phyloP scores from a whole-genome alignment of 2,329 filamentous ascomycete species.

The Apiospora phragmitis region DNA sequence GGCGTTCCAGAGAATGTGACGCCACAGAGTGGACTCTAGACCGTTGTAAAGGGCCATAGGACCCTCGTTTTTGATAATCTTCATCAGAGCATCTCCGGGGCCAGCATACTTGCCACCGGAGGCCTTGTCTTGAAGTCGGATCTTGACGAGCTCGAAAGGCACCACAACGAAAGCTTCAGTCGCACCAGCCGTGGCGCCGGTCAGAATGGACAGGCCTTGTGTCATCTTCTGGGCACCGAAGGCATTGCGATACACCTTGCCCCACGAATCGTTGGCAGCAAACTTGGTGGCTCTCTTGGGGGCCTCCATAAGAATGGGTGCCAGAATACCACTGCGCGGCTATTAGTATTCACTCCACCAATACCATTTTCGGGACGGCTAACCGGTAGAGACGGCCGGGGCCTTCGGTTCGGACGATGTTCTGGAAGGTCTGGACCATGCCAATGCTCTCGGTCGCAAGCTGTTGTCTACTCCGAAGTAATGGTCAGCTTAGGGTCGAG shows the following conservation, averaged over 20 bases:
- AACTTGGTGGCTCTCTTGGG: constrained; percentile 92
- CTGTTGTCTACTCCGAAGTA: constrained; percentile 50
- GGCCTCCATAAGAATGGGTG: constrained; percentile 97
- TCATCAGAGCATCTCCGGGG: constrained; percentile 75
- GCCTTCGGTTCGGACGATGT: constrained; percentile 95
- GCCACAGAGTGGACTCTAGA: constrained; percentile 94
- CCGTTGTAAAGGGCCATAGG: constrained; percentile 92
- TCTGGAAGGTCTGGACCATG: constrained; percentile 97
- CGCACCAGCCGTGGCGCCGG: constrained; percentile 90
- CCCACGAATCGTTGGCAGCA: constrained; percentile 98
- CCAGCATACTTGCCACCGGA: constrained; percentile 86
- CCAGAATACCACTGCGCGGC: constrained; percentile 38
- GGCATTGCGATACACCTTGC: constrained; percentile 83
- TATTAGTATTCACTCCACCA: constrained; percentile 10
- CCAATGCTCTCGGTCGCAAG: constrained; percentile 54
- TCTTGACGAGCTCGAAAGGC: constrained; percentile 89
- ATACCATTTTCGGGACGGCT: constrained; percentile 78
- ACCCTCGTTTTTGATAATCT: constrained; percentile 84
- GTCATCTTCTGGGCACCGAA: constrained; percentile 88
- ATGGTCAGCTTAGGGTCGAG: constrained; percentile 57
- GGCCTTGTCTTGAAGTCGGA: constrained; percentile 92
- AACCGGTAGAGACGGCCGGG: constrained; percentile 94
- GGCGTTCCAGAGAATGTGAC: constrained; percentile 67
- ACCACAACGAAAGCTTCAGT: constrained; percentile 97
- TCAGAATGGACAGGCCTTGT: constrained; percentile 87